Percentiles rank a stretch among this genome's conserved stretches.
These are phyloP conservation scores for Serendipita sp. DNA, from an alignment of 768 basidiomycete genomes.

Conservation along the genomic window DNA sequence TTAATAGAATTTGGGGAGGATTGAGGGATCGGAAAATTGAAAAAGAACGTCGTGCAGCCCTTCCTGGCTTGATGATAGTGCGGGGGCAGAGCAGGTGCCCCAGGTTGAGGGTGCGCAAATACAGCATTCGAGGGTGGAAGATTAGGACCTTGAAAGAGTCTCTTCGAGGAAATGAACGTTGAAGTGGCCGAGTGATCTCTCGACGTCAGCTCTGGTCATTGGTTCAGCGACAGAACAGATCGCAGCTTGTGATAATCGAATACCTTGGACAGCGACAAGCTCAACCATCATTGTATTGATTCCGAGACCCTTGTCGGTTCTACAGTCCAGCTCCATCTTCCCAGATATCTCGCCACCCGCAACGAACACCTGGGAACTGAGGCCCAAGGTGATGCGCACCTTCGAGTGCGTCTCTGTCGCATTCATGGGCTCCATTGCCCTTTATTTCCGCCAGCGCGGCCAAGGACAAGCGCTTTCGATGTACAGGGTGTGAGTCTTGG, in stretches of 20 bases:
- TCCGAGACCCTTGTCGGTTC: slow-evolving; percentile 50
- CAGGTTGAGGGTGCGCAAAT: slow-evolving; percentile 39
- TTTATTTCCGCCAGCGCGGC: neutral
- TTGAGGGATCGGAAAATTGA: slow-evolving; percentile 53
- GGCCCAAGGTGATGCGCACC: slow-evolving; percentile 47
- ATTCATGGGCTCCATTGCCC: slow-evolving; percentile 49
- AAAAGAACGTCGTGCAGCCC: slow-evolving; percentile 63
- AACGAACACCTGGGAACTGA: slow-evolving; percentile 44
- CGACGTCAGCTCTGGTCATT: slow-evolving; percentile 46
- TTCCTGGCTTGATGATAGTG: slow-evolving; percentile 58
- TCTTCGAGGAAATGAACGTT: slow-evolving; percentile 51
- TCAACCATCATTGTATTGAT: slow-evolving; percentile 65
- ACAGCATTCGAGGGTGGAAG: slow-evolving; percentile 77
- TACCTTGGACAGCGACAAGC: slow-evolving; percentile 57
- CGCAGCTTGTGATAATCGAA: slow-evolving; percentile 7
- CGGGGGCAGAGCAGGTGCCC: slow-evolving; percentile 42
- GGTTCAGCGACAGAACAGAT: neutral
- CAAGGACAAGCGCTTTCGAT: neutral
- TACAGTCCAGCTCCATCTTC: slow-evolving; percentile 67
- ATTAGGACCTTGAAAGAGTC: slow-evolving; percentile 66
- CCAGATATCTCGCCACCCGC: slow-evolving; percentile 53
- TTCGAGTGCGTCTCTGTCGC: slow-evolving; percentile 64
- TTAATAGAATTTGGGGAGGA: slow-evolving; percentile 53
- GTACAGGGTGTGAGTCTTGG: neutral
- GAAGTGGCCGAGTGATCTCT: slow-evolving; percentile 68